Percentiles rank a stretch among this genome's conserved stretches.
These are phyloP conservation scores for Cryphonectria nitschkei DNA, from an alignment of 2,329 filamentous ascomycete genomes.

Conservation along the genomic window DNA sequence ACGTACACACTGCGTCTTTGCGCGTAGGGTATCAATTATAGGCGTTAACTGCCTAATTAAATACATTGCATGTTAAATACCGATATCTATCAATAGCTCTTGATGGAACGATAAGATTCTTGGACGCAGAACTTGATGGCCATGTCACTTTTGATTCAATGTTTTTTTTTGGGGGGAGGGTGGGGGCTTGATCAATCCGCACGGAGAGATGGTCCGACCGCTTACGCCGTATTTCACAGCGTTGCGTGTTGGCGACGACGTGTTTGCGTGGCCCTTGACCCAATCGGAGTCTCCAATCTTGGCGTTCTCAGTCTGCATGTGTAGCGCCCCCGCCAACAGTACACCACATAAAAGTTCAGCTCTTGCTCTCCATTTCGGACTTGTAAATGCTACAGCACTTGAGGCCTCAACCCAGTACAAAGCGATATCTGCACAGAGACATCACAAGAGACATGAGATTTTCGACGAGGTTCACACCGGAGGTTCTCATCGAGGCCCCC, in stretches of 20 bases:
- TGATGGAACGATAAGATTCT: neutral
- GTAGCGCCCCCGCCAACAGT: neutral
- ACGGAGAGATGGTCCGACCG: neutral
- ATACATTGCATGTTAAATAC: too few relatives aligned
- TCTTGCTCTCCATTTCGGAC: neutral
- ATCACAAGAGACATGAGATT: neutral
- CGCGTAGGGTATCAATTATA: too few relatives aligned
- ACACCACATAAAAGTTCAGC: neutral
- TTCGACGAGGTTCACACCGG: conserved; percentile 31
- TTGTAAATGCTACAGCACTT: neutral
- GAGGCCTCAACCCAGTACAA: neutral
- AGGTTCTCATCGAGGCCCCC: conserved; percentile 31
- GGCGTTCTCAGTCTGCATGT: neutral
- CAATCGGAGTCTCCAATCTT: neutral
- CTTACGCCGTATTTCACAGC: neutral
- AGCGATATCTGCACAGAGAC: neutral
- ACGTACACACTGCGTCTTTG: too few relatives aligned
- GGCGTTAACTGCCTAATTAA: too few relatives aligned
- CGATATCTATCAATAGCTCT: too few relatives aligned
- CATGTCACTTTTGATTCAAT: neutral
- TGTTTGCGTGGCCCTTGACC: conserved; percentile 1
- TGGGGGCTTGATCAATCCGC: neutral
- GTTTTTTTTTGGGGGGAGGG: neutral
- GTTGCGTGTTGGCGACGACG: neutral
- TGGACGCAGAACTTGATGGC: too few relatives aligned